Evolutionary conservation across 148 eudicot genomes (phyloP).

Genomic region (Chenopodium quinoa): DNA sequence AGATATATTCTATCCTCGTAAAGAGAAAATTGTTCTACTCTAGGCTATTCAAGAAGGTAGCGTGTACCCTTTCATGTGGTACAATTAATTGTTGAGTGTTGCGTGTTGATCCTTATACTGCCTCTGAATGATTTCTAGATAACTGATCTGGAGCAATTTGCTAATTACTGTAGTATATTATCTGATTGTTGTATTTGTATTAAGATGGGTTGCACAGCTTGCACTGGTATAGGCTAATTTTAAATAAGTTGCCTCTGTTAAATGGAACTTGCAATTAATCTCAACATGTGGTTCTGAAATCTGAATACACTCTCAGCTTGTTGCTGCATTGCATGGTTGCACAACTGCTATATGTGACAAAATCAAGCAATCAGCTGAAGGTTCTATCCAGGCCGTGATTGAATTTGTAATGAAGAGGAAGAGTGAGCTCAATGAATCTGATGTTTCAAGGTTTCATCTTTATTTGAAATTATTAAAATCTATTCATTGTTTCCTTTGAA

Average conservation of each 20-base stretch:
- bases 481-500: neutral
- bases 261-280: neutral
- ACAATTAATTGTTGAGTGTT: neutral
- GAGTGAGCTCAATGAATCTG: slow-evolving; percentile 76
- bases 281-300: neutral
- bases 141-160: neutral
- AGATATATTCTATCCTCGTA: neutral
- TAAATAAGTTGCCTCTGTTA: neutral
- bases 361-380: slow-evolving; percentile 91
- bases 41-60: neutral
- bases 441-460: slow-evolving; percentile 69
- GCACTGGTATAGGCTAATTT: neutral
- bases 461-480: neutral
- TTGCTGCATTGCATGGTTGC: slow-evolving; percentile 73
- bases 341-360: slow-evolving; percentile 87
- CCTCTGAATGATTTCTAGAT: neutral
- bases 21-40: neutral
- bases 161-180: neutral
- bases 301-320: slow-evolving; percentile 59
- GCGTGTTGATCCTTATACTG: neutral
- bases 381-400: slow-evolving; percentile 79
- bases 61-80: neutral
- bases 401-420: slow-evolving; percentile 81
- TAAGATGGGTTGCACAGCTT: neutral
- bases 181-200: neutral